phyloP scores from a whole-genome alignment of 805 yeast species.

The Candida pseudoglaebosa region DNA sequence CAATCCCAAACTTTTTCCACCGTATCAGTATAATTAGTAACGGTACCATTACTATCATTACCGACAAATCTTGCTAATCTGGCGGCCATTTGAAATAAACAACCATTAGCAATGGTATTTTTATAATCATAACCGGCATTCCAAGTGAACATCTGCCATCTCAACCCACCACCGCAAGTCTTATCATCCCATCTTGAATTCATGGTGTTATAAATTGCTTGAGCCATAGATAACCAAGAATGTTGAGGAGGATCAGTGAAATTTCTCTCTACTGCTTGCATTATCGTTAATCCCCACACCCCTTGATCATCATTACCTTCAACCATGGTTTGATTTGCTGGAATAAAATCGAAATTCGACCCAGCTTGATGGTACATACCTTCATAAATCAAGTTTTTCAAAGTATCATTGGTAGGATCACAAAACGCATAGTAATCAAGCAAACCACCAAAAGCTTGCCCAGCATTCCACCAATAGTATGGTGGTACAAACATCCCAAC shows the following conservation, averaged over 20 bases:
- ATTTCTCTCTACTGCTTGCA: slow-evolving; percentile 45
- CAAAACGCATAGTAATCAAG: slow-evolving; percentile 39
- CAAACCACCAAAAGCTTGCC: slow-evolving; percentile 48
- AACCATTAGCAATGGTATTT: slow-evolving; percentile 88
- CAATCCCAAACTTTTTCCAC: slow-evolving; percentile 77
- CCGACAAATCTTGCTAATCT: slow-evolving; percentile 79
- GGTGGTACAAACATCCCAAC: slow-evolving; percentile 44
- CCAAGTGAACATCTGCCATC: slow-evolving; percentile 97
- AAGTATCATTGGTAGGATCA: slow-evolving; percentile 28
- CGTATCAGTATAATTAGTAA: slow-evolving; percentile 57
- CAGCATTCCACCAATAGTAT: slow-evolving; percentile 54
- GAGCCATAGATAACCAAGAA: slow-evolving; percentile 79
- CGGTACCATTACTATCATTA: slow-evolving; percentile 44
- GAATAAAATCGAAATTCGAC: slow-evolving; percentile 37
- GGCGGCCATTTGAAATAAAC: slow-evolving; percentile 82
- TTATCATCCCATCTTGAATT: slow-evolving; percentile 77
- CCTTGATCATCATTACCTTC: slow-evolving; percentile 54
- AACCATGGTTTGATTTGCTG: slow-evolving; percentile 42
- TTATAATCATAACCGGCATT: slow-evolving; percentile 92
- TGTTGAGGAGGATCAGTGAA: slow-evolving; percentile 55
- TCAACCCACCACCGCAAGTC: slow-evolving; percentile 80
- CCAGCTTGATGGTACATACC: slow-evolving; percentile 46
- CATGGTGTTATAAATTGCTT: slow-evolving; percentile 91
- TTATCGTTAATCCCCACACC: slow-evolving; percentile 47
- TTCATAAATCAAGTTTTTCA: slow-evolving; percentile 24